Evolutionary conservation across 1,284 basidiomycete genomes (phyloP), one percentile per base, ranked within the genome.

Genomic region (Microbotryum violaceum): DNA sequence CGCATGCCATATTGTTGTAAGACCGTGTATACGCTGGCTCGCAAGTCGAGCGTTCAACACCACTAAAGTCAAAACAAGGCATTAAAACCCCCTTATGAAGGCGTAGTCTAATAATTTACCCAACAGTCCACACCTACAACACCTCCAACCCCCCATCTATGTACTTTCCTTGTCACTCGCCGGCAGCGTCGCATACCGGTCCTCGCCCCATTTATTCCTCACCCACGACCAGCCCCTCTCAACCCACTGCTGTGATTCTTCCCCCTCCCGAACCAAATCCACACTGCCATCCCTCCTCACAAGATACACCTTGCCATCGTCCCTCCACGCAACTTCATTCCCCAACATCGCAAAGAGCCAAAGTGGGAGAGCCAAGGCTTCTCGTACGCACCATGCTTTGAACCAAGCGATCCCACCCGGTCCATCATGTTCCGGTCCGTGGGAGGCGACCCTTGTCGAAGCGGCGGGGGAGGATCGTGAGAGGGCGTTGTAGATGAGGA

Each of bases 301-400:
- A 10, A 58, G 58, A 56, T 71, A 72, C 21, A 61, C 54, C 20
- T 57, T 58, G 0, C 66, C 68, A 48, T 68, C 65, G 48, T 71
- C 91, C 72, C 92, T 81, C 92, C 92, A 97, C 1, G 81, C 78
- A 27, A 97, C 88, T 57, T 84, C 82, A 71, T 83, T 82, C 23
- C 91, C 91, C 53, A 85, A 75, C 62, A 96, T 83, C 6, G 88
- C 91, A 62, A 85, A 78, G 4, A 85, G 56, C 83, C 86, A 97
- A 63, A 96, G 89, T 0, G 91, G 91, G 18, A 96, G 77, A 1
- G 92, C 85, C 58, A 92, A 74, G 21, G 84, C 45, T 75, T 97
- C 92, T 54, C 92, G 81, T 10, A 81, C 77, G 16, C 78, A 73
- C 90, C 91, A 97, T 7, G 89, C 88, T 23, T 78, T 70, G 49